Evolutionary conservation across 495 filamentous ascomycete genomes (phyloP), one percentile per base, ranked within the genome.

Genomic region (Penicillium cataractarum): DNA sequence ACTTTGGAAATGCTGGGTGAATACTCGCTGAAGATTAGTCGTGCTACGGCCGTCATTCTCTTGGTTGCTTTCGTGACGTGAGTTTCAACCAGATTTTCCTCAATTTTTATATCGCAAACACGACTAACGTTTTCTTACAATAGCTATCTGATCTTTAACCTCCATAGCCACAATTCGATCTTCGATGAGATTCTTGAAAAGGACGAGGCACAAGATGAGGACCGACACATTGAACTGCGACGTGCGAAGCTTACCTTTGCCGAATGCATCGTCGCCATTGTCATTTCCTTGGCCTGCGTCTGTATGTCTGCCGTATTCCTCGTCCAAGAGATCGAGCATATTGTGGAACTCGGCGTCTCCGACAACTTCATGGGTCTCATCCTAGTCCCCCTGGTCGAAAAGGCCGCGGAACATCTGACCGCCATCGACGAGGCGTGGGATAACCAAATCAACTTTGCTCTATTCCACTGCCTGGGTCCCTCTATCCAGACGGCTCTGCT

Each of bases 401-500:
- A 97, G 71, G 89, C 88, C 0, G 92, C 92, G 10, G 93, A 97
- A 78, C 93, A 97, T 72, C 75, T 97, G 39, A 96, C 90, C 0
- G 91, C 93, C 13, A 76, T 97, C 48, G 93, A 97, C 73, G 93
- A 97, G 80, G 94, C 93, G 10, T 96, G 88, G 78, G 78, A 82
- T 31, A 82, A 82, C 46, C 79, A 82, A 64, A 82, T 80, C 61
- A 97, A 97, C 78, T 95, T 96, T 73, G 93, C 94, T 0, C 84
- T 98, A 8, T 88, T 91, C 49, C 92, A 97, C 76, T 90, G 95
- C 56, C 86, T 98, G 42, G 93, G 91, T 19, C 87, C 92, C 13
- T 92, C 90, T 5, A 89, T 97, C 51, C 94, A 97, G 71, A 98
- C 94, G 0, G 92, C 93, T 12, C 83, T 97, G 39, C 82, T 98